phyloP scores from a whole-genome alignment of 306 rosid species.

The Castanospermum australe region DNA sequence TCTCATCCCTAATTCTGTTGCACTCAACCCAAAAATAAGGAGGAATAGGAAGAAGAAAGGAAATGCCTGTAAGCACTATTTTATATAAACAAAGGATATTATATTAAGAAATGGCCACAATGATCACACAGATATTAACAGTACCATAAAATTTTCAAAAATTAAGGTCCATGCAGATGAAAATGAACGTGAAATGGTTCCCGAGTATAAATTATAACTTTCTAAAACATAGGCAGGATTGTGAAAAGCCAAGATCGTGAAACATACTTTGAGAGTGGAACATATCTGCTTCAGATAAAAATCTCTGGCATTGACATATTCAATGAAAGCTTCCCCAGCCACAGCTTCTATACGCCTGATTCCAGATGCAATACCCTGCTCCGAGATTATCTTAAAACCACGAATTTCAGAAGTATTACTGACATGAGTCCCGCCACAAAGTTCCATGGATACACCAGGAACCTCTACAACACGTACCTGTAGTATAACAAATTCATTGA shows the following conservation, averaged over 20 bases:
- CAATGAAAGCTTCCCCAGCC: conserved; percentile 93
- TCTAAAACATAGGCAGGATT: background rate
- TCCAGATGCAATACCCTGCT: conserved; percentile 97
- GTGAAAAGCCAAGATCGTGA: conserved; percentile 11
- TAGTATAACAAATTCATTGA: conserved; percentile 34
- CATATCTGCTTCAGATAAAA: conserved; percentile 74
- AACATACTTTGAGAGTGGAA: conserved; percentile 82
- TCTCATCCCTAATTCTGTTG: conserved; percentile 12
- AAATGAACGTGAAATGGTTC: conserved; percentile 17
- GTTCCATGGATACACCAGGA: conserved; percentile 97
- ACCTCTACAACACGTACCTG: conserved; percentile 98
- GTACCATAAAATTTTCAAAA: background rate
- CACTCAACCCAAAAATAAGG: background rate
- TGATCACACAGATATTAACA: conserved; percentile 1
- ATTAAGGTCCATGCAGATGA: conserved; percentile 1
- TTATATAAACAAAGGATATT: too few species aligned
- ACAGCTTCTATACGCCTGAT: conserved; percentile 94
- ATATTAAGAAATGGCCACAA: background rate
- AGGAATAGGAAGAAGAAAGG: background rate
- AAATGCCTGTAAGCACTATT: background rate
- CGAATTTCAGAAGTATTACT: conserved; percentile 89
- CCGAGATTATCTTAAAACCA: conserved; percentile 87
- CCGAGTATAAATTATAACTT: background rate
- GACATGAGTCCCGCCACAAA: conserved; percentile 97
- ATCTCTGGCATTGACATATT: conserved; percentile 82